Evolutionary conservation across 768 basidiomycete genomes (phyloP), one percentile per base, ranked within the genome.

Genomic region (Daedalea quercina): DNA sequence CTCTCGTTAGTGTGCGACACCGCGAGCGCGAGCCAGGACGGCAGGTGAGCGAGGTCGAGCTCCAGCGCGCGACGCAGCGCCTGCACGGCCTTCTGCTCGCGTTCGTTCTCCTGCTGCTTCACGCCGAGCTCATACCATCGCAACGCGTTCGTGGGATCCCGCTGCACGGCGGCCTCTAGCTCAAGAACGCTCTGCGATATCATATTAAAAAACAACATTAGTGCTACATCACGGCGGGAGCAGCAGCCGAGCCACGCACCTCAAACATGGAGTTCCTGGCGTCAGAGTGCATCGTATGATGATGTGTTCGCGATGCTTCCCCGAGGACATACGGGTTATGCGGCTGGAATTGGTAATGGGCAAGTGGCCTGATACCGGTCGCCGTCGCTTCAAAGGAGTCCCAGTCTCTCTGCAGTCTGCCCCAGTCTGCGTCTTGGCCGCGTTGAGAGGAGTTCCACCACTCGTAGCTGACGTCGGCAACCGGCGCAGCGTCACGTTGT

Each of bases 51-150:
- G 2, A 92, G 84, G 60, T 95, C 87, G 33, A 98, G 79, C 55
- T 88, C 82, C 47, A 93, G 72, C 9, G 93, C 85, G 51, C 85
- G 85, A 46, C 77, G 73, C 19, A 99, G 77, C 1, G 96, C 96
- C 51, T 84, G 77, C 40, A 98, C 79, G 3, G 96, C 96, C 60
- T 91, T 85, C 8, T 79, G 77, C 70, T 99, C 96, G 15, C 94
- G 84, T 67, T 99, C 96, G 65, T 94, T 96, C 69, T 96, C 94
- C 68, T 99, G 96, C 64, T 98, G 96, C 68, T 90, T 94, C 46
- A 99, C 85, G 23, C 96, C 96, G 47, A 98, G 84, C 58, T 87
- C 81, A 64, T 80, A 94, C 96, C 96, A 99, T 9, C 85, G 86
- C 33, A 69, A 58, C 3, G 88, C 82, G 60, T 88, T 79, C 9